Base-by-base conservation (phyloP, 495 filamentous ascomycete genomes). In the Penicillium ochrochloron region DNA sequence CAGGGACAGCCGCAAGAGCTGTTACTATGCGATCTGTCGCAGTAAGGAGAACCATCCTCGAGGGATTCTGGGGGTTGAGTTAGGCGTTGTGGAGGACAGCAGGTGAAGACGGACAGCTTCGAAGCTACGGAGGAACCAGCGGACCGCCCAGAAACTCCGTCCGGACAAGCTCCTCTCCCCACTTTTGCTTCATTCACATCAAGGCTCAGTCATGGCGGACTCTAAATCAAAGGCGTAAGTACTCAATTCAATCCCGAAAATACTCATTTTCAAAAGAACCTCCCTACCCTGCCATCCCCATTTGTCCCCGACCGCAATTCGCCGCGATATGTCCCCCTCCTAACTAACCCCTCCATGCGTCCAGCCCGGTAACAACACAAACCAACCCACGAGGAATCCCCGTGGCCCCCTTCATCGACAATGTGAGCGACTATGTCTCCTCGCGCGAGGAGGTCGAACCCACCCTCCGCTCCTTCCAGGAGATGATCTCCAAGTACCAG, bases 401-500 rank as follows among this genome's bases (percentile, higher is more conserved):
- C 61, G 85, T 87, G 69, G 96, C 96, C 63, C 95, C 96, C 34
- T 99, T 99, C 71, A 91, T 98, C 73, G 94, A 97, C 79, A 92
- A 94, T 75, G 94, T 99, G 59, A 88, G 92, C 82, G 93, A 97
- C 81, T 98, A 97, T 80, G 91, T 98, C 68, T 83, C 92, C 63
- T 87, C 89, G 10, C 88, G 94, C 23, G 87, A 85, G 5, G 92
- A 98, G 62, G 95, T 98, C 66, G 95, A 98, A 75, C 80, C 85
- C 25, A 97, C 93, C 29, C 83, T 99, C 70, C 89, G 90, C 73
- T 93, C 85, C 71, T 98, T 99, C 77, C 95, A 98, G 77, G 95
- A 99, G 83, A 97, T 99, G 96, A 98, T 99, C 68, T 93, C 94
- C 59, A 98, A 99, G 83, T 99, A 99, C 80, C 96, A 98, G 76